Base-by-base conservation (phyloP, 2,329 filamentous ascomycete species). In the Dothideomycetes sp. region DNA sequence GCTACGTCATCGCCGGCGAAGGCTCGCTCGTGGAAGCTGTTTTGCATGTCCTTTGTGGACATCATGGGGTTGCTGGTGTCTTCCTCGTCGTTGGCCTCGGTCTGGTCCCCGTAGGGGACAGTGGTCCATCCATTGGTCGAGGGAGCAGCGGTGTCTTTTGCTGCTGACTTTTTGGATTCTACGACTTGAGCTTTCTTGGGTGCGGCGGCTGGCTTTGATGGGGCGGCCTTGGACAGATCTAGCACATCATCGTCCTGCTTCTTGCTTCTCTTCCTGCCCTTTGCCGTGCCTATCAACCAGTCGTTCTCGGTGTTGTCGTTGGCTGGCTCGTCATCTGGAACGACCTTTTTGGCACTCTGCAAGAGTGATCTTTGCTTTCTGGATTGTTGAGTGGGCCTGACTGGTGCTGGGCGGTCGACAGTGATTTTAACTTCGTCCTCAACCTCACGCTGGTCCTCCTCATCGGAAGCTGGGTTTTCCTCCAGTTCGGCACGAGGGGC, bases 1-100 rank as follows among this genome's bases (percentile, higher is more conserved):
- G 82, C 78, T 1, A 93, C 84, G 57, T 94, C 84, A 53, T 88
- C 78, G 29, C 85, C 87, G 2, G 88, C 89, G 60, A 98, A 95
- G 4, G 86, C 88, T n/a, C 56, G 54, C 50, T 79, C 74, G 47
- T 82, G 80, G 43, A 94, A 80, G 44, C 94, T 76, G 27, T 80
- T 76, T 46, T 73, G 69, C 52, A 76, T 73, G 34, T 58, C 48
- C 11, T 48, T 45, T 28, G 45, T 19, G 11, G 49, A 44, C 41
- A 56, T 48, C 13, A 58, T 48, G 13, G 54, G 51, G 32, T 53
- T 47, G 13, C 39, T 31, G 17, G 43, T 37, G 20, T 49, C 47
- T 16, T 49, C 42, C 10, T 49, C 48, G 9, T 37, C 44, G 22
- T 52, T 51, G 33, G 42, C 44, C 28, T 59, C 55, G n/a, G 56